Base-by-base conservation (phyloP, 495 filamentous ascomycete genomes). In the Penicillium alfredii region DNA sequence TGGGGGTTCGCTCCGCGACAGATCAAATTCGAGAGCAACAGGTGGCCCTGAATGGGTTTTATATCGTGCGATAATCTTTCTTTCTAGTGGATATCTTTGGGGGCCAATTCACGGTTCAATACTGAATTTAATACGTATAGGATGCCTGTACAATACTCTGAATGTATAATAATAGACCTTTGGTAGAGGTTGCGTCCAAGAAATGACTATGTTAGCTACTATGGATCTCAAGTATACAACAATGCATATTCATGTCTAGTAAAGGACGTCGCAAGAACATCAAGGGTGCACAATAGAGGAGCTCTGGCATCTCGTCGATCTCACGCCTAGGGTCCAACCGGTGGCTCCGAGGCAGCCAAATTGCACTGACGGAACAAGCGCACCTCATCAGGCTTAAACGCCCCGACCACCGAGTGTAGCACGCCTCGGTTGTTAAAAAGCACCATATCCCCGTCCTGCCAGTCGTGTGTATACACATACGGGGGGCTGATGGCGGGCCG, bases 351-450 rank as follows among this genome's bases (percentile, higher is more conserved):
- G 8, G 74, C 78, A 20, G 81, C 80, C 54, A 85, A 63, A 52
- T 86, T 86, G 60, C 81, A 86, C 66, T 88, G 83, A 36, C 82
- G 61, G 45, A 88, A 86, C 39, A 88, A 42, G 16, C 82, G 58
- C 15, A 84, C 73, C 63, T 86, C 81, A 21, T 81, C 78, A 11
- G 77, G 70, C 27, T 70, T 72, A 56, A 88, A 86, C 1, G 80
- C 80, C 1, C 82, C 83, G 0, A 85, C 82, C 23, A 86, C 81
- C 3, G 74, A 76, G 55, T 88, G 82, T 33, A 86, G 44, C 13
- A 84, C 70, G 1, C 81, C 82, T 7, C 80, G 74, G 51, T 86
- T 86, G 47, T 86, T 78, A 54, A 86, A 86, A 20, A 86, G 55
- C 3, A 85, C 82, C 34, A 84, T 57, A 45, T 84, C 81, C 6